phyloP scores from a whole-genome alignment of 495 filamentous ascomycete species.

The Xylaria curta region DNA sequence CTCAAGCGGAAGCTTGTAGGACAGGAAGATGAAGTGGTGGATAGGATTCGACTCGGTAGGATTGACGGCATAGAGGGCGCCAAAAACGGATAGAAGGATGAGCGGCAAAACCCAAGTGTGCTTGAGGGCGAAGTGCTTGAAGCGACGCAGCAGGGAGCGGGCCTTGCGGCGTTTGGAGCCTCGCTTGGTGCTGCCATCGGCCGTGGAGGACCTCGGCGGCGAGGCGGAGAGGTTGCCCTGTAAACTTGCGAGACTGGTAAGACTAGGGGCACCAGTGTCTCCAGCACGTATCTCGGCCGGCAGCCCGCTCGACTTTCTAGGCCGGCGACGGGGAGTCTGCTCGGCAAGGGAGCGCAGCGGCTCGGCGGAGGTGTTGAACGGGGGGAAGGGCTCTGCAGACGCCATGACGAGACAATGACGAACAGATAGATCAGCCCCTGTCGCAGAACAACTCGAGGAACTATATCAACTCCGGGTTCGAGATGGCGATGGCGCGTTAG shows the following conservation, averaged over 20 bases:
- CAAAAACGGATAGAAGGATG: slow-evolving; percentile 66
- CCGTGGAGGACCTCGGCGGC: slow-evolving; percentile 19
- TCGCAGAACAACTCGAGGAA: neutral
- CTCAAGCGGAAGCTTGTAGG: slow-evolving; percentile 72
- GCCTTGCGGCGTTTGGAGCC: slow-evolving; percentile 63
- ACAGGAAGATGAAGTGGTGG: slow-evolving; percentile 89
- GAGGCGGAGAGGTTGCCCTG: slow-evolving; percentile 28
- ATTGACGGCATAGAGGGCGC: slow-evolving; percentile 75
- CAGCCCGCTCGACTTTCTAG: slow-evolving; percentile 57
- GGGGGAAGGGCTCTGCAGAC: slow-evolving; percentile 53
- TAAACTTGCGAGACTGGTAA: slow-evolving; percentile 50
- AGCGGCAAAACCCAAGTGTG: slow-evolving; percentile 86
- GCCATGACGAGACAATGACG: slow-evolving; percentile 37
- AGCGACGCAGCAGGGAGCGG: slow-evolving; percentile 68
- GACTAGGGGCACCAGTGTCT: slow-evolving; percentile 55
- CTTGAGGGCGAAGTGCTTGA: slow-evolving; percentile 68
- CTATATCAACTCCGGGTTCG: slow-evolving; percentile 2
- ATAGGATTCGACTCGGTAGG: slow-evolving; percentile 83
- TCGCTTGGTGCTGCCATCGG: slow-evolving; percentile 42
- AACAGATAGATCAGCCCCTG: neutral
- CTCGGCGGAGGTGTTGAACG: slow-evolving; percentile 51
- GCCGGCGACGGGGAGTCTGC: slow-evolving; percentile 49
- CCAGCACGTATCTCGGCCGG: slow-evolving; percentile 51
- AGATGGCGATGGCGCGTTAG: neutral
- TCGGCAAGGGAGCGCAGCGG: slow-evolving; percentile 44